These are phyloP conservation scores for Hypoxylon sp. DNA, from an alignment of 2,329 filamentous ascomycete genomes.

Conservation along the genomic window DNA sequence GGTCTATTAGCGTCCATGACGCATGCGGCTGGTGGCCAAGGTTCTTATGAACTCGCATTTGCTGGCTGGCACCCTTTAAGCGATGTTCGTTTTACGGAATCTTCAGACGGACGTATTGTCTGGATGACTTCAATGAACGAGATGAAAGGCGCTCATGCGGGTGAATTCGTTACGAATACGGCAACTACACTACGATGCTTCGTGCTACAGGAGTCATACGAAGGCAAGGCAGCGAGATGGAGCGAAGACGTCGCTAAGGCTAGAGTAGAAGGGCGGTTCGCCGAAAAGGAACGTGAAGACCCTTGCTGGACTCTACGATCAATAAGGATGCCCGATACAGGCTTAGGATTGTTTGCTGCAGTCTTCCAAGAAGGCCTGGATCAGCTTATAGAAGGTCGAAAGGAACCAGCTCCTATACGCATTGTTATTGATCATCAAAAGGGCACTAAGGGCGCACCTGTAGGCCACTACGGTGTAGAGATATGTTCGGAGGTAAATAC, in stretches of 20 bases:
- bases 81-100: constrained; percentile 81
- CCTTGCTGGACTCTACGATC: constrained; percentile 85
- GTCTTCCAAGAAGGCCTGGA: constrained; percentile 79
- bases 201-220: constrained; percentile 80
- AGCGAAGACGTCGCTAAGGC: constrained; percentile 91
- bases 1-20: constrained; percentile 75
- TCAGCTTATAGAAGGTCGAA: constrained; percentile 73
- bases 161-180: constrained; percentile 64
- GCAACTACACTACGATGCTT: constrained; percentile 76
- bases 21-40: constrained; percentile 72
- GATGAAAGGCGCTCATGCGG: constrained; percentile 68
- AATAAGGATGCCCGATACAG: constrained; percentile 72
- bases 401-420: constrained; percentile 77
- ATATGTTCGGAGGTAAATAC: constrained; percentile 75
- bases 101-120: constrained; percentile 72
- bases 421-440: constrained; percentile 80
- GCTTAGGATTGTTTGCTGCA: constrained; percentile 73
- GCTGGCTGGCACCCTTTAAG: constrained; percentile 78
- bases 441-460: constrained; percentile 75
- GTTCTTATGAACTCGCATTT: constrained; percentile 80
- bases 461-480: constrained; percentile 79
- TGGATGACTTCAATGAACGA: constrained; percentile 78
- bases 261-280: constrained; percentile 85
- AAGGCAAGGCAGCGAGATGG: constrained; percentile 81
- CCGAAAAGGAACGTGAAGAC: constrained; percentile 86